These are phyloP conservation scores for Neocatenulostroma microsporum DNA, from an alignment of 2,329 filamentous ascomycete species.

Conservation along the genomic window DNA sequence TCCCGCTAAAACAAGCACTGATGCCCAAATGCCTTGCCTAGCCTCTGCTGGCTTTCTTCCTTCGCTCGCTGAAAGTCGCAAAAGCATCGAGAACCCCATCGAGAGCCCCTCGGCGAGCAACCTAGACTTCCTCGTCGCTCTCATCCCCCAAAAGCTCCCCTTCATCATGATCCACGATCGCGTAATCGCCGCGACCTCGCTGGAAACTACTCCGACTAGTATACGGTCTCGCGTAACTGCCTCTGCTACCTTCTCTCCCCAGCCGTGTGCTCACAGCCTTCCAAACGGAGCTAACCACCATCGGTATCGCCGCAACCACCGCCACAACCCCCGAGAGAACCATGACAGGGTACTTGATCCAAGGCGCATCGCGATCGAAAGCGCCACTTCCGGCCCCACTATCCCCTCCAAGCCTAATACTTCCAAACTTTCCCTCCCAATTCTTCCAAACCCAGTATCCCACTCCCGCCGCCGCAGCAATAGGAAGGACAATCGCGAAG, in stretches of 20 bases:
- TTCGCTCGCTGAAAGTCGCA: no score
- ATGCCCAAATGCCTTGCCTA: no score
- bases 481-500: conserved; percentile 72
- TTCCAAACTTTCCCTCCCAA: conserved; percentile 85
- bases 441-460: conserved; percentile 81
- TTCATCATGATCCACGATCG: conserved; percentile 83
- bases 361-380: conserved; percentile 64
- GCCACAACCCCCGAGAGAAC: conserved; percentile 49
- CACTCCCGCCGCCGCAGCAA: conserved; percentile 59
- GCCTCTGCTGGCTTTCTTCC: no score
- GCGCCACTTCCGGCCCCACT: conserved; percentile 29
- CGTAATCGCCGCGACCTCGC: conserved; percentile 77
- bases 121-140: conserved; percentile 17
- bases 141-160: conserved; percentile 90
- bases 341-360: conserved; percentile 66
- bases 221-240: conserved; percentile 60
- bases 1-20: no score
- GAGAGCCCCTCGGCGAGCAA: no score
- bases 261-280: conserved; percentile 49
- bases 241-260: conserved; percentile 42
- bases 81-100: no score
- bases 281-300: conserved; percentile 67
- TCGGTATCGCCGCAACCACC: conserved; percentile 49
- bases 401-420: conserved; percentile 73
- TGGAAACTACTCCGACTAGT: conserved; percentile 86